These are phyloP conservation scores for Spergularia azorica DNA, from an alignment of 179 eudicot genomes.

Conservation along the genomic window DNA sequence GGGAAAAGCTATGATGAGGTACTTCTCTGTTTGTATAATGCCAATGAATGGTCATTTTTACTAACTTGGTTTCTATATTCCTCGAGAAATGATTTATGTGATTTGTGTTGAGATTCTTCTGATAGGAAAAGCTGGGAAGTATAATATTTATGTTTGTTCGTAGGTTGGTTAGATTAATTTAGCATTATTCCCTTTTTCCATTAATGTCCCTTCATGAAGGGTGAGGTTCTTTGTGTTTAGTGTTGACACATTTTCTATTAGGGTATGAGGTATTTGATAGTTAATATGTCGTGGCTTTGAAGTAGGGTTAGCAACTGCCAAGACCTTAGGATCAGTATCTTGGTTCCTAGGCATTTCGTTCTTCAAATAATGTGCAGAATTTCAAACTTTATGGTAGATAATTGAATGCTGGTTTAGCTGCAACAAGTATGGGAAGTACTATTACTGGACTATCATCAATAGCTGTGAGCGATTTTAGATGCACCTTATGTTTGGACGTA, in stretches of 20 bases:
- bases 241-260: not conserved
- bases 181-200: not conserved
- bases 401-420: not conserved
- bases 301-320: slow-evolving; percentile 5
- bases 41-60: slow-evolving; percentile 1
- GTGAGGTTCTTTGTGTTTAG: no score
- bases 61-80: not conserved
- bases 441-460: no score
- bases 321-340: not conserved
- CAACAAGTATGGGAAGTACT: not conserved
- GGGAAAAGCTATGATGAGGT: slow-evolving; percentile 97
- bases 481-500: no score
- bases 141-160: not conserved
- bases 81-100: no score
- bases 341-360: not conserved
- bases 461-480: no score
- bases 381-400: not conserved
- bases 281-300: no score
- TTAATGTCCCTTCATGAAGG: not conserved
- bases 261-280: not conserved
- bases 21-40: slow-evolving; percentile 16
- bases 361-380: not conserved
- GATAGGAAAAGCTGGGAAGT: not conserved
- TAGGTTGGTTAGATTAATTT: slow-evolving; percentile 3
- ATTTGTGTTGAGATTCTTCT: not conserved